Percentiles rank a stretch among this genome's conserved stretches.
These are phyloP conservation scores for Mycena maculata DNA, from an alignment of 768 basidiomycete genomes.

Conservation along the genomic window DNA sequence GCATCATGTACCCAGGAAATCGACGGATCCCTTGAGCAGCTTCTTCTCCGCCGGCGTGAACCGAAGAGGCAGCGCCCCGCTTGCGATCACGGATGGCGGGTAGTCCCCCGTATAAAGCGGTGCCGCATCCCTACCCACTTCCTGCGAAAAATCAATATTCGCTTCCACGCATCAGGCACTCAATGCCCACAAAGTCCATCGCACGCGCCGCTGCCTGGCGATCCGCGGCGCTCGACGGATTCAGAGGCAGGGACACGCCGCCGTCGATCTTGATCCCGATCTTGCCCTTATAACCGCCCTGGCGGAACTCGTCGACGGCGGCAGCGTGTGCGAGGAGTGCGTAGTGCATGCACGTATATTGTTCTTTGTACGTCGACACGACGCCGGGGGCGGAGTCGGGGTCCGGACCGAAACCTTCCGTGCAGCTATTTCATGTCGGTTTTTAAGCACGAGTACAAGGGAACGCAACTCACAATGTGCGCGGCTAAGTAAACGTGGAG, in stretches of 20 bases:
- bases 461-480: slow-evolving; percentile 29
- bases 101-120: slow-evolving; percentile 36
- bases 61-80: slow-evolving; percentile 23
- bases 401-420: slow-evolving; percentile 31
- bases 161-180: not conserved
- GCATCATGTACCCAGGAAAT: slow-evolving; percentile 29
- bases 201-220: slow-evolving; percentile 29
- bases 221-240: slow-evolving; percentile 28
- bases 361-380: slow-evolving; percentile 19
- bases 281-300: slow-evolving; percentile 32
- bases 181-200: slow-evolving; percentile 34
- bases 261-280: slow-evolving; percentile 36
- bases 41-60: slow-evolving; percentile 30
- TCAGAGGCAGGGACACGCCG: slow-evolving; percentile 28
- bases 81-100: slow-evolving; percentile 28
- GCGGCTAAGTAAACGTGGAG: slow-evolving; percentile 7
- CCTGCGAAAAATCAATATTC: slow-evolving; percentile 6
- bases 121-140: slow-evolving; percentile 33
- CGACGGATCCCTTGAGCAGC: slow-evolving; percentile 32
- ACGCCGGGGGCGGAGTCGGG: slow-evolving; percentile 31
- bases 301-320: slow-evolving; percentile 34
- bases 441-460: no score
- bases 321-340: slow-evolving; percentile 34
- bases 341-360: slow-evolving; percentile 33
- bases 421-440: slow-evolving; percentile 18